phyloP scores from a whole-genome alignment of 352 stramenopile genomes.

The Blastocystis sp. region DNA sequence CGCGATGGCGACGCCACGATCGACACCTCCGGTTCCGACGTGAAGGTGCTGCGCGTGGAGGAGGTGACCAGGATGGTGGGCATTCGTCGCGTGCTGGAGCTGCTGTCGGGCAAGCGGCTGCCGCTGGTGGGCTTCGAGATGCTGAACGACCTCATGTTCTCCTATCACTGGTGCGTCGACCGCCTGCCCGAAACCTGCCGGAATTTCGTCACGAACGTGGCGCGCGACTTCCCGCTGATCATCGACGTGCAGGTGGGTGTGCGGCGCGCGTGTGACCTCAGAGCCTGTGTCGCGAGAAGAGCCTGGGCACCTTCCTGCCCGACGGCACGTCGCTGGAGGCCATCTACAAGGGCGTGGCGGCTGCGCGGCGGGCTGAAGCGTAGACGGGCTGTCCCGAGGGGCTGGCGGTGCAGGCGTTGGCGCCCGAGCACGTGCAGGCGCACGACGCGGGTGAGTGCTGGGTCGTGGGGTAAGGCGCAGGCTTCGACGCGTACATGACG shows the following conservation, averaged over 20 bases:
- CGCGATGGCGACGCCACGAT: background rate
- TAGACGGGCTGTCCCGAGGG: background rate
- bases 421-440: background rate
- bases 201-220: conserved; percentile 17
- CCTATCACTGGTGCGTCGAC: conserved; percentile 51
- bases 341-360: conserved; percentile 36
- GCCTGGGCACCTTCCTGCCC: conserved; percentile 1
- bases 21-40: background rate
- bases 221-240: conserved; percentile 7
- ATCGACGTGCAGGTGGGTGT: conserved; percentile 22
- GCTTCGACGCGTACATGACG: conserved; percentile 60
- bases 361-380: background rate
- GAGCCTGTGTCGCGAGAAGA: background rate
- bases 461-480: background rate
- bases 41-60: conserved; percentile 8
- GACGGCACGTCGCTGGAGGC: conserved; percentile 6
- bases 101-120: conserved; percentile 24
- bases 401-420: background rate
- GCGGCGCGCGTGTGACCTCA: background rate
- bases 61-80: conserved; percentile 29
- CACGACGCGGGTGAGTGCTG: conserved; percentile 17
- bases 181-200: conserved; percentile 5
- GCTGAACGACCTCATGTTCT: conserved; percentile 61
- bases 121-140: conserved; percentile 55
- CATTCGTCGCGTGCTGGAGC: conserved; percentile 30